Base-by-base conservation (phyloP, 805 yeast genomes). In the Yamadazyma philogaea region DNA sequence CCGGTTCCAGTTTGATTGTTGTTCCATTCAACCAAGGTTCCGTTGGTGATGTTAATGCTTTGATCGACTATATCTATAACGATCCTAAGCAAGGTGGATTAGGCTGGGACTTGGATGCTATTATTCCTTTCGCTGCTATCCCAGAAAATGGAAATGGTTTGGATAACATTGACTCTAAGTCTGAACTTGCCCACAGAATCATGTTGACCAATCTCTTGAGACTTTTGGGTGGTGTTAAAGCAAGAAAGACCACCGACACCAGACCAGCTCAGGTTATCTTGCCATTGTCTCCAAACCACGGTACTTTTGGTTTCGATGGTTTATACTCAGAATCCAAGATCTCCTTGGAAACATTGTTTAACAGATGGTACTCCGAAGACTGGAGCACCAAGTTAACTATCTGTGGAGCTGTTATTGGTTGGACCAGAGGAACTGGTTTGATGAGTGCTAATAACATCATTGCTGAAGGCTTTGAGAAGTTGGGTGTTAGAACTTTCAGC, bases 401-500 rank as follows among this genome's bases (percentile, higher is more conserved):
- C 47, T 90, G 97, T 69, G 99, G 99, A 76, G 97, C 99, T 35
- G 79, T 93, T 53, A 93, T 93, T 67, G 99, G 99, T 64, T 93
- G 99, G 99, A 93, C 99, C 51, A 87, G 99, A 78, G 99, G 99
- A 69, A 93, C 99, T 46, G 99, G 99, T 61, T 82, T 93, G 62
- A 93, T 93, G 99, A 78, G 89, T 60, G 97, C 84, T 56, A 93
- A 93, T 78, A 93, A 93, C 74, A 84, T 88, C 63, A 87, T 93
- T 65, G 96, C 99, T 48, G 96, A 90, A 72, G 97, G 97, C 54
- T 87, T 93, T 60, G 99, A 93, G 73, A 80, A 81, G 63, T 74
- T 85, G 47, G 98, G 99, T 59, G 97, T 93, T 37, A 86, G 98
- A 72, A 93, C 99, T 34, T 93, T 91, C 81, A 87, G 96, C 42